phyloP scores from a whole-genome alignment of 768 basidiomycete species.

The Lyophyllum atratum region DNA sequence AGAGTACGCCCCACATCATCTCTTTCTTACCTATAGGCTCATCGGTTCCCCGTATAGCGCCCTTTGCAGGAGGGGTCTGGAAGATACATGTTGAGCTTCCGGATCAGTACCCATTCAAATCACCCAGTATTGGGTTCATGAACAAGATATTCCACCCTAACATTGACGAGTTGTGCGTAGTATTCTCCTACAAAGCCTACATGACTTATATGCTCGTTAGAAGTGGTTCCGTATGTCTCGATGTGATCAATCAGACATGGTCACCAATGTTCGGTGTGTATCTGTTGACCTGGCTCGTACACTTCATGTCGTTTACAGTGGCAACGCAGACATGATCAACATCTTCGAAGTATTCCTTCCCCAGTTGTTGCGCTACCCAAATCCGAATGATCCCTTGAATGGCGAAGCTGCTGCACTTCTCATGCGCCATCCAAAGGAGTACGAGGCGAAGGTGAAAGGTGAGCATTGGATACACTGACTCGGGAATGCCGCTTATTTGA shows the following conservation, averaged over 20 bases:
- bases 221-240: conserved; percentile 96
- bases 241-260: conserved; percentile 99
- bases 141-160: conserved; percentile 99
- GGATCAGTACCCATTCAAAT: conserved; percentile 98
- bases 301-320: conserved; percentile 1
- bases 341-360: conserved; percentile 99
- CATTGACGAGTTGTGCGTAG: conserved; percentile 94
- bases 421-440: conserved; percentile 97
- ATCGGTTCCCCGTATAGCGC: conserved; percentile 54
- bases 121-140: conserved; percentile 99
- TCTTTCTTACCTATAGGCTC: background rate
- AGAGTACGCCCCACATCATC: conserved; percentile 64
- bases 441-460: conserved; percentile 94
- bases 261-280: conserved; percentile 97
- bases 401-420: conserved; percentile 97
- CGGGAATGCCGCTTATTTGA: background rate
- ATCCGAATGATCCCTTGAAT: conserved; percentile 97
- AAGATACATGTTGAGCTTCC: conserved; percentile 99
- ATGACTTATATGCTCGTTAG: conserved; percentile 39
- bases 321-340: conserved; percentile 89
- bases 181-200: conserved; percentile 1
- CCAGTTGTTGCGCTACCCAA: conserved; percentile 95
- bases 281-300: background rate
- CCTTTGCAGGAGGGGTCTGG: conserved; percentile 98
- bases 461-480: conserved; percentile 17